Conservation (phyloP, 306 rosid genomes). For the Dalbergia cochinchinensis region DNA sequence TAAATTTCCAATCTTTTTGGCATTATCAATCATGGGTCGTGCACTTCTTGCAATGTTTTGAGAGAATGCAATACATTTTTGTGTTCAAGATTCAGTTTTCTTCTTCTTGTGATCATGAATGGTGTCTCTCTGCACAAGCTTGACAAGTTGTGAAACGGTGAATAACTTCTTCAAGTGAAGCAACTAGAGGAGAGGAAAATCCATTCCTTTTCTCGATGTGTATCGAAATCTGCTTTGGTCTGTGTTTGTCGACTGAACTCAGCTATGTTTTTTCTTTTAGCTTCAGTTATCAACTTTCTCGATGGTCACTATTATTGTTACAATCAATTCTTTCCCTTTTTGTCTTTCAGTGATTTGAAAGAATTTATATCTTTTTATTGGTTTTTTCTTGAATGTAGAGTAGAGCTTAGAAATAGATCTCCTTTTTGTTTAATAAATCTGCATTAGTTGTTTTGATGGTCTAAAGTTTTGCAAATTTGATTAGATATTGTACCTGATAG, state of each 20-base stretch:
- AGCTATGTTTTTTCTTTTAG: not conserved
- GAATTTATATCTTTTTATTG: not conserved
- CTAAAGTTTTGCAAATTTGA: not conserved
- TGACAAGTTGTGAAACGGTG: not conserved
- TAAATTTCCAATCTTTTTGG: slow-evolving; percentile 31
- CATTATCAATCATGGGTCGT: slow-evolving; percentile 23
- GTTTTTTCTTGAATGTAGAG: not conserved
- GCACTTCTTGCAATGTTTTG: slow-evolving; percentile 5
- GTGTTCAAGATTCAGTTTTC: slow-evolving; percentile 3
- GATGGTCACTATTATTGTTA: not conserved
- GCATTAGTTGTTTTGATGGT: slow-evolving; percentile 4
- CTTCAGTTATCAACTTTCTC: slow-evolving; percentile 11
- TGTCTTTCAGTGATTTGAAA: not conserved
- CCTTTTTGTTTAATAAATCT: not conserved
- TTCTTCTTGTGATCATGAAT: slow-evolving; percentile 11
- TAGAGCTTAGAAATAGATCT: not conserved
- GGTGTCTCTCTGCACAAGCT: not conserved
- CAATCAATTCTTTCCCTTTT: not conserved
- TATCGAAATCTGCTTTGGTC: not conserved
- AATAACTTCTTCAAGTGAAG: not conserved
- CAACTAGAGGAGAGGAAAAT: not conserved
- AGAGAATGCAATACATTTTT: not conserved
- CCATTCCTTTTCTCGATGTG: not conserved
- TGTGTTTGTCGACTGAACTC: slow-evolving; percentile 23
- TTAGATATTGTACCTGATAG: not conserved